Conservation (phyloP, 129 eudicot species). For the Pulicaria dysenterica region DNA sequence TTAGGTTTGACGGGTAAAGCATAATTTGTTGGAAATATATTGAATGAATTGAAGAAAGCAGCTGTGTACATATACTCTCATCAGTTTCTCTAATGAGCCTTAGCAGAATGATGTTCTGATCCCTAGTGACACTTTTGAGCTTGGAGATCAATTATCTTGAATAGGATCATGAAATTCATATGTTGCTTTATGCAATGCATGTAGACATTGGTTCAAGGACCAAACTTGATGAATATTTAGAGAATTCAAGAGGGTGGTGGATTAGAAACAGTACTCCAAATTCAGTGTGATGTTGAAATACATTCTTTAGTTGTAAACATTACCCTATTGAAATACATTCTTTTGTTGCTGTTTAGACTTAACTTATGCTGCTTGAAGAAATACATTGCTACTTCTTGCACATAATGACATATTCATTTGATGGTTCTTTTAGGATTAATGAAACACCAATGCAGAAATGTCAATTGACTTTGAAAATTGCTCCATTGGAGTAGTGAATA, state of each 20-base stretch:
- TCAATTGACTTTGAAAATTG: too few species aligned
- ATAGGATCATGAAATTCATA: too few species aligned
- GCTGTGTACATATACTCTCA: not conserved
- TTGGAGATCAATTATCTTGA: too few species aligned
- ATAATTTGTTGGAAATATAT: not conserved
- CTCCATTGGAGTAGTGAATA: too few species aligned
- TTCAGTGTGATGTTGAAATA: not conserved
- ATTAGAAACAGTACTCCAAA: not conserved
- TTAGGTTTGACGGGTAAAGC: too few species aligned
- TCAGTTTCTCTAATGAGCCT: not conserved
- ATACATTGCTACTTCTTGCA: not conserved
- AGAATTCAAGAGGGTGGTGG: too few species aligned
- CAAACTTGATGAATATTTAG: too few species aligned
- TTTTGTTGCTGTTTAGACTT: not conserved
- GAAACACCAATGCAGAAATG: not conserved
- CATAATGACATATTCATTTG: not conserved
- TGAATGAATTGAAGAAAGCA: not conserved
- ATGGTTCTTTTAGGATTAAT: not conserved
- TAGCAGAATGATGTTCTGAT: conserved; percentile 1
- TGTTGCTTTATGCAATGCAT: too few species aligned
- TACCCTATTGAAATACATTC: not conserved
- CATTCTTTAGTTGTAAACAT: not conserved
- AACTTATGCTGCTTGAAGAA: not conserved
- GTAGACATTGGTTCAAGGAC: too few species aligned
- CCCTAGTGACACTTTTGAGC: too few species aligned